phyloP scores from a whole-genome alignment of 2,329 filamentous ascomycete genomes.

The Xylariaceae sp. region DNA sequence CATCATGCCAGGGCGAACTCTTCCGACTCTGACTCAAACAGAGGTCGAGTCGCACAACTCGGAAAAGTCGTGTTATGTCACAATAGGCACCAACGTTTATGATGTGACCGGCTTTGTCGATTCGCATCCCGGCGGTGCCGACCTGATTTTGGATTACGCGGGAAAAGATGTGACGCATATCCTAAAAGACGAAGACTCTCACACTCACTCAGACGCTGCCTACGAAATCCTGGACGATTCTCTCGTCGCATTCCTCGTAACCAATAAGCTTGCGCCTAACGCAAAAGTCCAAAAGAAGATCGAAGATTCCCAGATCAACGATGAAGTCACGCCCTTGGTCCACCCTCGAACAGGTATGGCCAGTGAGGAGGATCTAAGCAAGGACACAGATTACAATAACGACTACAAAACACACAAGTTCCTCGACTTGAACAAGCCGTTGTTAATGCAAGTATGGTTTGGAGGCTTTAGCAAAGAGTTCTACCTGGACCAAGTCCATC shows the following conservation, averaged over 20 bases:
- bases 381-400: slow-evolving; percentile 75
- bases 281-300: slow-evolving; percentile 42
- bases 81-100: slow-evolving; percentile 87
- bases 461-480: slow-evolving; percentile 94
- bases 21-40: slow-evolving; percentile 81
- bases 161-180: slow-evolving; percentile 86
- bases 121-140: slow-evolving; percentile 87
- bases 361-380: slow-evolving; percentile 81
- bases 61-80: slow-evolving; percentile 88
- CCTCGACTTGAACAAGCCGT: slow-evolving; percentile 82
- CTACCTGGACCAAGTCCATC: slow-evolving; percentile 94
- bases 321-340: slow-evolving; percentile 40
- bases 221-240: slow-evolving; percentile 93
- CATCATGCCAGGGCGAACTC: slow-evolving; percentile 77
- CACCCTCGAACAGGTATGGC: slow-evolving; percentile 84
- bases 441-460: slow-evolving; percentile 86
- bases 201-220: slow-evolving; percentile 87
- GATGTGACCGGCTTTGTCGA: slow-evolving; percentile 92
- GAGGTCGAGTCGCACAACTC: slow-evolving; percentile 85
- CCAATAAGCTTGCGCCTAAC: slow-evolving; percentile 56
- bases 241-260: slow-evolving; percentile 78
- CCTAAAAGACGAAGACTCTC: slow-evolving; percentile 81
- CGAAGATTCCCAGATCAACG: slow-evolving; percentile 44
- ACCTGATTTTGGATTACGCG: slow-evolving; percentile 86
- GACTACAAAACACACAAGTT: slow-evolving; percentile 96